These are phyloP conservation scores for Gossypium australe DNA, from an alignment of 345 rosid species.

Conservation along the genomic window DNA sequence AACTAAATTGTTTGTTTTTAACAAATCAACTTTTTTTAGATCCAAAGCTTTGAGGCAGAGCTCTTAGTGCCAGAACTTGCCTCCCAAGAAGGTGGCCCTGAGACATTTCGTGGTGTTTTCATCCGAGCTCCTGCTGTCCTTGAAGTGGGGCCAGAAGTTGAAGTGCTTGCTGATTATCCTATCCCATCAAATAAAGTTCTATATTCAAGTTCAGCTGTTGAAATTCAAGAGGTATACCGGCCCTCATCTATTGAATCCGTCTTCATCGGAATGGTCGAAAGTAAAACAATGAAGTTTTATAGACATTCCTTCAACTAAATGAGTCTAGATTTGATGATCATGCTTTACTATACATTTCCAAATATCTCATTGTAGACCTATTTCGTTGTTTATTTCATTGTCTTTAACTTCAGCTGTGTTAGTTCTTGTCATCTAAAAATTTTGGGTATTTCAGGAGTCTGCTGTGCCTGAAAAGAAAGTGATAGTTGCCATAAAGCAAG, in stretches of 20 bases:
- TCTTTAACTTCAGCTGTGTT: background rate
- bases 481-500: constrained; percentile 78
- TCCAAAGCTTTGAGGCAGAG: constrained; percentile 96
- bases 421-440: constrained; percentile 5
- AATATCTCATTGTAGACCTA: background rate
- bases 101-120: constrained; percentile 80
- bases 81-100: constrained; percentile 80
- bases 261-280: background rate
- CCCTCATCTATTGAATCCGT: background rate
- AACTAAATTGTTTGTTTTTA: background rate
- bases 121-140: constrained; percentile 95
- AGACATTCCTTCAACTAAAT: background rate
- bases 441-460: constrained; percentile 48
- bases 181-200: constrained; percentile 57
- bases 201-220: constrained; percentile 69
- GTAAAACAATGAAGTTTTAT: background rate
- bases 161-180: constrained; percentile 78
- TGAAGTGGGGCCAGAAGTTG: constrained; percentile 75
- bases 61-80: constrained; percentile 64
- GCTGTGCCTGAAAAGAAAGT: constrained; percentile 60
- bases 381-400: background rate
- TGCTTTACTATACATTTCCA: background rate
- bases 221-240: constrained; percentile 68
- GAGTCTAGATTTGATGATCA: background rate
- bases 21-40: constrained; percentile 31